Evolutionary conservation across 345 rosid genomes (phyloP).

Genomic region (Gynandropsis gynandra): DNA sequence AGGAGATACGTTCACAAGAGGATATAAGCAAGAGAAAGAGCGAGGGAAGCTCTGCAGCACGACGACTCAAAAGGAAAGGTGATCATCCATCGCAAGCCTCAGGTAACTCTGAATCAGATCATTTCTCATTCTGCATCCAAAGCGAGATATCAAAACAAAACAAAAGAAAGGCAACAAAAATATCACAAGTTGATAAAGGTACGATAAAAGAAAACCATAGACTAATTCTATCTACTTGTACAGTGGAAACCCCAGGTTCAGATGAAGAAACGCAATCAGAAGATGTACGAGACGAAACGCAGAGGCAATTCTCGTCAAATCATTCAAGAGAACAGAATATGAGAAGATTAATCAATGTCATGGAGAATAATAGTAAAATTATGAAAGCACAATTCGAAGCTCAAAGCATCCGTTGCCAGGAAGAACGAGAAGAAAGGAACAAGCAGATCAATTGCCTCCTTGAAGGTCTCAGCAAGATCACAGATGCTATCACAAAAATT

Average conservation of each 20-base stretch:
- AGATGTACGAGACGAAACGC: too few species aligned
- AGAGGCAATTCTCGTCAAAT: too few species aligned
- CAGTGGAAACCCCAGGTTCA: slow-evolving; percentile 14
- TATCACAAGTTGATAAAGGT: not conserved
- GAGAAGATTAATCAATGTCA: slow-evolving; percentile 14
- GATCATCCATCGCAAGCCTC: slow-evolving; percentile 21
- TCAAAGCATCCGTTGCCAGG: too few species aligned
- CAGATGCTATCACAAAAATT: slow-evolving; percentile 34
- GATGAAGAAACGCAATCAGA: too few species aligned
- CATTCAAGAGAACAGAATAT: slow-evolving; percentile 2
- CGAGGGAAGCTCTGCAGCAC: too few species aligned
- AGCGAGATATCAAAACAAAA: slow-evolving; percentile 20
- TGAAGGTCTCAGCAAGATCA: too few species aligned
- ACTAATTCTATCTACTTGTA: slow-evolving; percentile 17
- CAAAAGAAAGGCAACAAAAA: slow-evolving; percentile 22
- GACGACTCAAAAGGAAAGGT: too few species aligned
- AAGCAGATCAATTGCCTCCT: too few species aligned
- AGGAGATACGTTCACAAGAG: too few species aligned
- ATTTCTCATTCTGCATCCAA: slow-evolving; percentile 20
- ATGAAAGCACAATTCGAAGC: slow-evolving; percentile 37
- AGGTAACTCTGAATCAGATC: slow-evolving; percentile 29
- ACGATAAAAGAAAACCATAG: too few species aligned
- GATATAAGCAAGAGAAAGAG: too few species aligned
- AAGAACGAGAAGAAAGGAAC: too few species aligned
- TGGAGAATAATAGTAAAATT: slow-evolving; percentile 32